Conservation (phyloP, 371 early-diverging fungal species). For the Vairimorpha apis region DNA sequence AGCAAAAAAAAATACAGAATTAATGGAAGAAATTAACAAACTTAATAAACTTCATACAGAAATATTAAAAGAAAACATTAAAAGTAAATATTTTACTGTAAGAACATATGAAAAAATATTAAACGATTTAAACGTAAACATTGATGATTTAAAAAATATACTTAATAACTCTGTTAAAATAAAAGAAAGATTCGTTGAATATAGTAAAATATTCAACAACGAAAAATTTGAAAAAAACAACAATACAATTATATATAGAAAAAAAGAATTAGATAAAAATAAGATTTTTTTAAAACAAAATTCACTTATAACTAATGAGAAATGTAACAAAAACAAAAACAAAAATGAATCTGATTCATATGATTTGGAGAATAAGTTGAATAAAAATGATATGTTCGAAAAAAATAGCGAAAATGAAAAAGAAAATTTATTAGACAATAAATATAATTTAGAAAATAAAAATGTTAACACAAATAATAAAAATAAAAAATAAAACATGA, state of each 20-base stretch:
- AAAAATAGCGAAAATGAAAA: not conserved
- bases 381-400: not conserved
- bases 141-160: not conserved
- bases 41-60: conserved; percentile 11
- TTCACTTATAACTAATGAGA: not conserved
- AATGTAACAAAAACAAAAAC: not conserved
- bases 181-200: not conserved
- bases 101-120: not conserved
- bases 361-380: not conserved
- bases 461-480: no score
- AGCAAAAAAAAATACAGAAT: conserved; percentile 40
- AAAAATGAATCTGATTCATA: not conserved
- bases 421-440: not conserved
- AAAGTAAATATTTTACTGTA: conserved; percentile 7
- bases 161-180: not conserved
- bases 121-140: conserved; percentile 5
- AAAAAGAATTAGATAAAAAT: not conserved
- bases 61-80: conserved; percentile 30
- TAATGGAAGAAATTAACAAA: conserved; percentile 31
- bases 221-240: not conserved
- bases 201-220: not conserved
- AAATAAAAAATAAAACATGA: no score
- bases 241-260: not conserved
- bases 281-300: not conserved
- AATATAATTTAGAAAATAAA: not conserved